Evolutionary conservation across 768 basidiomycete species (phyloP), one percentile per base, ranked within the genome.

Genomic region (Suillus placidus): DNA sequence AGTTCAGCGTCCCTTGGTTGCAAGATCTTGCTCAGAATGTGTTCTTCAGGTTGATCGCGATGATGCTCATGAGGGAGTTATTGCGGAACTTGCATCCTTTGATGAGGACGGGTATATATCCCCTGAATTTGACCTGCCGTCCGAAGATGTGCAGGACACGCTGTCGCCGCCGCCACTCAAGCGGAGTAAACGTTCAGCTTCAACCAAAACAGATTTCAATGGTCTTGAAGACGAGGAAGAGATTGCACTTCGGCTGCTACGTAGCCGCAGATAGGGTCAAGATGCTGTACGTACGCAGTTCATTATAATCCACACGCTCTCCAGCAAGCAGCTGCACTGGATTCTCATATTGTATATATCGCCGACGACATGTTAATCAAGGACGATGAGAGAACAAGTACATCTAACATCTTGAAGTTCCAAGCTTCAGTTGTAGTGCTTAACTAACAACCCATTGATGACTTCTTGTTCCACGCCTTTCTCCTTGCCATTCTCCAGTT

Each of bases 51-150:
- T 68, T 57, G 72, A 79, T 70, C 69, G 8, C 52, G 79, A 71
- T 55, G 74, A 75, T 23, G 78, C 72, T 18, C 79, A 71, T 40
- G 65, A 9, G 6, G 40, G 23, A 4, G 70, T 58, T 34, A 40
- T 58, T 4, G 77, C 72, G 18, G 79, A 75, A 6, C 71, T 83
- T 43, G 78, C 81, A 20, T 78, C 79, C 23, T 80, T 73, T 3
- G 76, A 82, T 9, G 86, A 85, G 66, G 88, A 90, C 70, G 90
- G 90, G 0, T 90, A 91, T 74, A 83, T 87, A 12, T 89, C 88
- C 1, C 92, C 91, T 1, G 85, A 87, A 45, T 91, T 93, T 69
- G 86, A 88, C 67, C 69, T 89, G 26, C 79, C 81, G 2, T 75
- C 73, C 34, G 76, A 70, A 4, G 75, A 81, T 9, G 74, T 81